Percentiles rank a stretch among this genome's conserved stretches.
Conservation (phyloP, 2,329 filamentous ascomycete genomes). For the Colletotrichum tamarilloi region DNA sequence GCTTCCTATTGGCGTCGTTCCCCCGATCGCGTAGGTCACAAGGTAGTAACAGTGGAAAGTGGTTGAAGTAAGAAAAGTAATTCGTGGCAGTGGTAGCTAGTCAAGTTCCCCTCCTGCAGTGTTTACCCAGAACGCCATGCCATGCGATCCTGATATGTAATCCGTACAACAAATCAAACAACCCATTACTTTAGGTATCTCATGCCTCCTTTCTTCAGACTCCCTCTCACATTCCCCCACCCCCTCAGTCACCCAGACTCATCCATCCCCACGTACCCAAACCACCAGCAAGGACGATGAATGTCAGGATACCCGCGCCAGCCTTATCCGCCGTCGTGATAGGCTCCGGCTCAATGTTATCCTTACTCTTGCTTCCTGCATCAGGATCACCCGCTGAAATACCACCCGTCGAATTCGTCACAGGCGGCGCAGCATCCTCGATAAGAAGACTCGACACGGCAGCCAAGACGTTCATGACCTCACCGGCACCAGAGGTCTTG, state of each 20-base stretch:
- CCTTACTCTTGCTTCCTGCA: conserved; percentile 48
- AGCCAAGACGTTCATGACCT: conserved; percentile 68
- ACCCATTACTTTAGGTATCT: neutral
- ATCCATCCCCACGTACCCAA: conserved; percentile 63
- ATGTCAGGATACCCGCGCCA: conserved; percentile 61
- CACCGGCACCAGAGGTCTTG: conserved; percentile 67
- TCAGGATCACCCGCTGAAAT: conserved; percentile 56
- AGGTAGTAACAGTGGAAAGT: neutral
- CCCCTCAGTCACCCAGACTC: conserved; percentile 43
- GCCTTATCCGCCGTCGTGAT: conserved; percentile 58
- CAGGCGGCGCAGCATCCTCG: conserved; percentile 50
- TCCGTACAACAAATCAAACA: conserved; percentile 18
- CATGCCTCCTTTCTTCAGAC: neutral
- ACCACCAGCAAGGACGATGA: conserved; percentile 53
- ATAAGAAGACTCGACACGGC: conserved; percentile 64
- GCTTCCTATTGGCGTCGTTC: neutral
- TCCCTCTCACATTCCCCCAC: neutral
- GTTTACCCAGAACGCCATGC: conserved; percentile 31
- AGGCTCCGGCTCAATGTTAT: conserved; percentile 44
- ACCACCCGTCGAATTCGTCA: conserved; percentile 62
- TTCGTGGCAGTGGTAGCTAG: neutral
- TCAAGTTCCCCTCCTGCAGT: neutral
- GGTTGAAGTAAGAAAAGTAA: neutral
- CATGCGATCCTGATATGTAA: conserved; percentile 34
- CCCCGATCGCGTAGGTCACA: neutral